Evolutionary conservation across 148 eudicot genomes (phyloP).

Genomic region (Beta vulgaris): DNA sequence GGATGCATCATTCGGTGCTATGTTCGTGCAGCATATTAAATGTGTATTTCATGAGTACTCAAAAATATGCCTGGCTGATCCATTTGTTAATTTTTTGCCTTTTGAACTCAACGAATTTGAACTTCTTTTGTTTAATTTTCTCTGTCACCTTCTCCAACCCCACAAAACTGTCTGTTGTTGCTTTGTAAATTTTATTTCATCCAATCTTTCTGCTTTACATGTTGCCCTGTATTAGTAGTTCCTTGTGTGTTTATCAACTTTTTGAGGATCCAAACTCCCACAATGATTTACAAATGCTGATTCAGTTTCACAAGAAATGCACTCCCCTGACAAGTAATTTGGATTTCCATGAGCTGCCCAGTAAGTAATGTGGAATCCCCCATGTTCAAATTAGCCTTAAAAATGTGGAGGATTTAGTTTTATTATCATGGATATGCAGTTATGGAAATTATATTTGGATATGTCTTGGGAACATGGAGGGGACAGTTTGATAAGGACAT

Average conservation of each 20-base stretch:
- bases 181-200: neutral
- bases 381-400: neutral
- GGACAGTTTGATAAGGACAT: neutral
- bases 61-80: neutral
- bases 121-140: no score
- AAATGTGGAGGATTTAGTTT: neutral
- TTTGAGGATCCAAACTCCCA: neutral
- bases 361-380: neutral
- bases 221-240: neutral
- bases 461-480: neutral
- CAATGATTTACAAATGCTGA: neutral
- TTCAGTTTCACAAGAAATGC: neutral
- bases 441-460: neutral
- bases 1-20: no score
- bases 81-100: neutral
- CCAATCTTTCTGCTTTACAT: neutral
- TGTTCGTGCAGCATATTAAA: no score
- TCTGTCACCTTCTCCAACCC: no score
- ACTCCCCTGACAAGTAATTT: neutral
- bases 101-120: no score
- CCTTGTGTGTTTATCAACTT: neutral
- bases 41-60: no score
- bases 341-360: neutral
- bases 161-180: neutral
- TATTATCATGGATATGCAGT: neutral